Evolutionary conservation across 1,284 basidiomycete genomes (phyloP), one percentile per base, ranked within the genome.

Genomic region (Tilletia indica): DNA sequence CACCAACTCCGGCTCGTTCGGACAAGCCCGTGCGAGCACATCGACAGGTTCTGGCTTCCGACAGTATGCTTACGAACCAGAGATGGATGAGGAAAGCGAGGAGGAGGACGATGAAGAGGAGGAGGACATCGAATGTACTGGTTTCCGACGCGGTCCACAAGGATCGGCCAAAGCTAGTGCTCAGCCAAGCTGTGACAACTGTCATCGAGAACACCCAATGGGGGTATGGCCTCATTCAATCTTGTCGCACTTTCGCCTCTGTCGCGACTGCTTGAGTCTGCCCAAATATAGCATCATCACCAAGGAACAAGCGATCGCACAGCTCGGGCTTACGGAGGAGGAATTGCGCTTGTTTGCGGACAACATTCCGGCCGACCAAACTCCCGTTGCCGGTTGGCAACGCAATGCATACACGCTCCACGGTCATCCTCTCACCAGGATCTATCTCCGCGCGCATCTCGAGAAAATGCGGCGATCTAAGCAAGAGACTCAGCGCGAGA

Each of bases 41-140:
- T 54, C 19, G 51, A 8, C 16, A 12, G 51, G 51, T 11, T 19
- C 51, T 19, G 51, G 51, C 19, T 54, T 54, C 51, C 16, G 51
- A 25, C 21, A 19, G 16, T 19, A 54, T n/a, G 12, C 51, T 19
- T 25, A 54, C 14, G 51, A 63, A 31, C 58, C 12, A 39, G 39
- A 38, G 19, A 39, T 38, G 19, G 61, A 38, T 21, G 61, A 64
- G n/a, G 58, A 36, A 63, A 34, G 14, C 19, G 58, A 63, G 34
- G 58, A 63, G 12, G 61, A 64, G 14, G 61, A 64, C 36, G 61
- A 64, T 58, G 61, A 64, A 4, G 61, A 64, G 4, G 61, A 64
- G 6, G 61, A 64, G 14, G 61, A 64, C n/a, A 34, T 64, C 16
- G 61, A 39, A 38, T 64, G 36, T 21, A 38, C 61, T 64, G 61